Conservation (phyloP, 805 yeast genomes). For the Saccharomycopsis guyanensis region DNA sequence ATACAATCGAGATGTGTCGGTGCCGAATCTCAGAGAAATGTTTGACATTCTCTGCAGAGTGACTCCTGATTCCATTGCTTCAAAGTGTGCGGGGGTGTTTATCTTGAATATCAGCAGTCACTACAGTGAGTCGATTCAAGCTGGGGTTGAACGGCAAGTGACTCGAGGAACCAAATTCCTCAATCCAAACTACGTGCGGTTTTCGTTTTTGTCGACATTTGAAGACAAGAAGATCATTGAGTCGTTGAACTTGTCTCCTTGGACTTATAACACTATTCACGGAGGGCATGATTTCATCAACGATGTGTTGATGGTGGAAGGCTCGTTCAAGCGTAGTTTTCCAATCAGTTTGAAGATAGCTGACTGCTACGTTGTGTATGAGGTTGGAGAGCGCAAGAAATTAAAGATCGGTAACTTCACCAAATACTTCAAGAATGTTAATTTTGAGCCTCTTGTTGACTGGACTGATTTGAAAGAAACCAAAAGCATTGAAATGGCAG, state of each 20-base stretch:
- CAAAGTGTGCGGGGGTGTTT: conserved; percentile 47
- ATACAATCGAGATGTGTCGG: conserved; percentile 29
- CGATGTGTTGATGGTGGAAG: conserved; percentile 46
- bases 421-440: conserved; percentile 11
- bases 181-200: conserved; percentile 25
- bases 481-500: neutral
- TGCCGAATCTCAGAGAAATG: conserved; percentile 26
- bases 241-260: conserved; percentile 37
- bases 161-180: conserved; percentile 16
- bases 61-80: conserved; percentile 44
- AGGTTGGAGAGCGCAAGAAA: conserved; percentile 5
- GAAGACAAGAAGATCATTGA: conserved; percentile 38
- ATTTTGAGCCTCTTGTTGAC: conserved; percentile 17
- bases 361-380: conserved; percentile 9
- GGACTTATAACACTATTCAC: conserved; percentile 34
- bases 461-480: conserved; percentile 17
- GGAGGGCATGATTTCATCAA: conserved; percentile 30
- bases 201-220: conserved; percentile 15
- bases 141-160: neutral
- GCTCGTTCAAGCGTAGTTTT: conserved; percentile 31
- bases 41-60: conserved; percentile 33
- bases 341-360: conserved; percentile 9
- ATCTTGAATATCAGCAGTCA: conserved; percentile 26
- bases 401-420: conserved; percentile 11
- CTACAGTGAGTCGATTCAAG: conserved; percentile 6